Percentiles rank a stretch among this genome's conserved stretches.
phyloP scores from a whole-genome alignment of 257 asterid genomes.

The Petunia secreta region DNA sequence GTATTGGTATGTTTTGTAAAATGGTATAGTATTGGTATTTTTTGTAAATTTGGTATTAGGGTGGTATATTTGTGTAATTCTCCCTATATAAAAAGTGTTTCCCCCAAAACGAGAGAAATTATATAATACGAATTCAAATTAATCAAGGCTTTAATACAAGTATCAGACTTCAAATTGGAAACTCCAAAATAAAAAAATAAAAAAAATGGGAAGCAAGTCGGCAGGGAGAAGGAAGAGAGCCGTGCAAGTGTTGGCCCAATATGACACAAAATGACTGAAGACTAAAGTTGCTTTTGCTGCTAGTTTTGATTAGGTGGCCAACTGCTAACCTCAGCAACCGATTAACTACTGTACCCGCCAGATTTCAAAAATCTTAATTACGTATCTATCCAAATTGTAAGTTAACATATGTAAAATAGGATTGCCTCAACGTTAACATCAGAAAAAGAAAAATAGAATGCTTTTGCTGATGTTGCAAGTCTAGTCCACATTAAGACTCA shows the following conservation, averaged over 20 bases:
- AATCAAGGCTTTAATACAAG: too few relatives aligned
- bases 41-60: too few relatives aligned
- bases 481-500: not conserved
- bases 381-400: constrained; percentile 3
- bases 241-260: constrained; percentile 11
- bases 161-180: too few relatives aligned
- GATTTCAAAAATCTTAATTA: constrained; percentile 28
- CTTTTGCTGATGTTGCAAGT: constrained; percentile 11
- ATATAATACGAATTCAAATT: too few relatives aligned
- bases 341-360: constrained; percentile 54
- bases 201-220: not conserved
- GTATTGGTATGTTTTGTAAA: too few relatives aligned
- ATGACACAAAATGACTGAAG: not conserved
- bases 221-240: not conserved
- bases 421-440: constrained; percentile 48
- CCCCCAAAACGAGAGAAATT: too few relatives aligned
- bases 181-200: too few relatives aligned
- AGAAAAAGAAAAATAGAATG: constrained; percentile 9
- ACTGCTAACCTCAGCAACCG: constrained; percentile 29
- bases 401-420: constrained; percentile 5
- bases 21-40: too few relatives aligned
- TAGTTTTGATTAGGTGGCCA: constrained; percentile 38
- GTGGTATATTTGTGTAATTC: too few relatives aligned
- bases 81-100: too few relatives aligned
- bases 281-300: constrained; percentile 16